Conservation (phyloP, 768 basidiomycete species). For the Glaciozyma antarctica region DNA sequence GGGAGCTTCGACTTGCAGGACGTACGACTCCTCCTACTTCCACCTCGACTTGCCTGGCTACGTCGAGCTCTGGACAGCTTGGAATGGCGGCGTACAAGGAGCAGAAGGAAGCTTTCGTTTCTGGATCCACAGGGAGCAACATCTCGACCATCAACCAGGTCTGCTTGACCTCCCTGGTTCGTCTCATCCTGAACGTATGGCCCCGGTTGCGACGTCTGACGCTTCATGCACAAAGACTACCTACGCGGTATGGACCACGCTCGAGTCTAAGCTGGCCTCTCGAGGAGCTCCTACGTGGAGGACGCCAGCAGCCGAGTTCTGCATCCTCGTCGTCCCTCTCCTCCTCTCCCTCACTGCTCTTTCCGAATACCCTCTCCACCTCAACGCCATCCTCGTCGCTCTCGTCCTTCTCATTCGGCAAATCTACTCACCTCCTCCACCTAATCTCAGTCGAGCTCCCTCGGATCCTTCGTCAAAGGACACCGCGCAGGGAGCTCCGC, state of each 20-base stretch:
- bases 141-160: slow-evolving; percentile 60
- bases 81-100: slow-evolving; percentile 50
- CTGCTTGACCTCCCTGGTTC: slow-evolving; percentile 56
- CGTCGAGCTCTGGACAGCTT: not conserved
- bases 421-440: not conserved
- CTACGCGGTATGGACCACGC: slow-evolving; percentile 57
- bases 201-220: not conserved
- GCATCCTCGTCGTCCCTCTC: slow-evolving; percentile 63
- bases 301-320: slow-evolving; percentile 45
- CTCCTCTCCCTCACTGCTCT: slow-evolving; percentile 70
- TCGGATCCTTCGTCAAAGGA: slow-evolving; percentile 8
- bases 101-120: slow-evolving; percentile 73
- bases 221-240: slow-evolving; percentile 51
- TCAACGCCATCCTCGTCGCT: slow-evolving; percentile 47
- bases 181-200: slow-evolving; percentile 36
- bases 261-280: slow-evolving; percentile 44
- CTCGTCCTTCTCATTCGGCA: not conserved
- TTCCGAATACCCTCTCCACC: slow-evolving; percentile 50
- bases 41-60: too few relatives aligned
- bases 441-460: not conserved
- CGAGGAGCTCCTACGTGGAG: slow-evolving; percentile 36
- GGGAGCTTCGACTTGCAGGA: too few relatives aligned
- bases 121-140: slow-evolving; percentile 60
- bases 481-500: not conserved
- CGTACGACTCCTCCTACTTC: too few relatives aligned